Base-by-base conservation (phyloP, 371 early-diverging fungal genomes). In the Mortierella sp. region DNA sequence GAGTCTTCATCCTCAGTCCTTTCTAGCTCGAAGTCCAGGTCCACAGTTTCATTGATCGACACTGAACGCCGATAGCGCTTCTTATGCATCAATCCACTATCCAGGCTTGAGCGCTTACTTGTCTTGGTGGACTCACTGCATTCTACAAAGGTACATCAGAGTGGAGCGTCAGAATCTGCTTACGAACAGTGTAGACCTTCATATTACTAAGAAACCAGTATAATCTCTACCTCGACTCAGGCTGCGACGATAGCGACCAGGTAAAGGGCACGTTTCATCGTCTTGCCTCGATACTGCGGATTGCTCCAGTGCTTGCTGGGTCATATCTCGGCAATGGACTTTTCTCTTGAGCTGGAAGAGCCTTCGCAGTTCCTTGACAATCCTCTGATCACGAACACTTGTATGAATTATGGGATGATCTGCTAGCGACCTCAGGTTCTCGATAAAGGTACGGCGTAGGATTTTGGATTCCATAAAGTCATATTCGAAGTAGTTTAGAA, bases 401-500 rank as follows among this genome's bases (percentile, higher is more conserved):
- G 79, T 64, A 15, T 59, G 67, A 6, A 89, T 72, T 7, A 81
- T 60, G 2, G 79, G 81, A 48, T 87, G 82, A 28, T 50, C 62
- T 3, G 83, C 72, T 55, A 87, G 67, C 0, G 61, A 59, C 31
- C 83, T 87, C 11, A 90, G 64, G 44, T 81, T 83, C 12, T 64
- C 56, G 6, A 83, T 81, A 4, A 88, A 51, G 2, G 64, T 76
- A 6, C 75, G 50, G 2, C 89, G 82, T 11, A 90, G 62, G 23
- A 46, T 19, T n/a, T 80, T 80, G 26, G 75, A 82, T 2, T 81
- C 82, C 49, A 83, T 80, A 70, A 91, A 91, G 57, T 91, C 91
- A 55, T 83, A 84, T 17, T 84, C 75, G 57, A 87, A 91, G 56
- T 89, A 89, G 53, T 89, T 89, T 7, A 86, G 64, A 42, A 90